These are phyloP conservation scores for Erythrophleum fordii DNA, from an alignment of 306 rosid species.

Conservation along the genomic window DNA sequence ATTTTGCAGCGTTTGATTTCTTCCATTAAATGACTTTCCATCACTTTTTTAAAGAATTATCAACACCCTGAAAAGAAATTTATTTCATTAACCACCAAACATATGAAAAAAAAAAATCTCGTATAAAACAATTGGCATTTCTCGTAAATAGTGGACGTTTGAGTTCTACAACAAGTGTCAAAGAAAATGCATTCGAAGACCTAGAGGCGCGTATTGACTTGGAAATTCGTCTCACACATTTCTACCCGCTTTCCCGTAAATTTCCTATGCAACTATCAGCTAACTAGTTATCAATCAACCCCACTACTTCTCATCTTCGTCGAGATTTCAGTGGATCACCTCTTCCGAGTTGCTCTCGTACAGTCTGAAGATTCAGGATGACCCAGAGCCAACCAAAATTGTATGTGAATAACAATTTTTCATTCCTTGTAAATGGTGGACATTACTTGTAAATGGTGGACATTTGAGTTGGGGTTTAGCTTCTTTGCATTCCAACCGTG, in stretches of 20 bases:
- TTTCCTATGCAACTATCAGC: not conserved
- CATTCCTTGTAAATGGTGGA: too few species aligned
- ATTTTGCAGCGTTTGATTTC: not conserved
- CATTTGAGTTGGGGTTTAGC: too few species aligned
- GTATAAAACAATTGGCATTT: not conserved
- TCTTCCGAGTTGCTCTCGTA: not conserved
- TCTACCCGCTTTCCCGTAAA: not conserved
- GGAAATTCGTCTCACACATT: not conserved
- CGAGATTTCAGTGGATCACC: not conserved
- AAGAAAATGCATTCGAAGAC: not conserved
- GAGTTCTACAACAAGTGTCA: not conserved
- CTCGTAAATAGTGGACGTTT: not conserved
- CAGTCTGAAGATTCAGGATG: not conserved
- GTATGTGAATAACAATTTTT: conserved; percentile 20
- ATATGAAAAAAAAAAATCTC: not conserved
- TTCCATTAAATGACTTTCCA: not conserved
- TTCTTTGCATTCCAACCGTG: too few species aligned
- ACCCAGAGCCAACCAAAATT: not conserved
- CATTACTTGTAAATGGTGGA: too few species aligned
- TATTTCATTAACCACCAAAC: not conserved
- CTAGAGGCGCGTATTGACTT: not conserved
- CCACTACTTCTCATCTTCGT: not conserved
- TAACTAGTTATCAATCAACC: not conserved
- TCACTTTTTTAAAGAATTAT: not conserved
- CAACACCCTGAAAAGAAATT: not conserved